Conservation (phyloP, 148 eudicot species). For the Cornus kousa region DNA sequence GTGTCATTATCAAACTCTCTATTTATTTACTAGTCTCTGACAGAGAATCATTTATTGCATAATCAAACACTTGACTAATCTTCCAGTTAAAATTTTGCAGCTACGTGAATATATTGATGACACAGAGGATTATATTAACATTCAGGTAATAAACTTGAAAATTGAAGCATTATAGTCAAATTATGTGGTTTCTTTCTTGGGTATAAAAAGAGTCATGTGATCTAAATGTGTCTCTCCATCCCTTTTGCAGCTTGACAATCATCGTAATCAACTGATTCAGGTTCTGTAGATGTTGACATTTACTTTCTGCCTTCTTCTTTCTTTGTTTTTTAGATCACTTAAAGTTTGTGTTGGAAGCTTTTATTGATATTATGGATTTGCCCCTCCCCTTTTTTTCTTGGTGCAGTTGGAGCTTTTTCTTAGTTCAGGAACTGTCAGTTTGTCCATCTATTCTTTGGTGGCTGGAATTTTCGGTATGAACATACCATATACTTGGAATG, state of each 20-base stretch:
- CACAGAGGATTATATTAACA: slow-evolving; percentile 79
- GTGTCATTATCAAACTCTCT: background rate
- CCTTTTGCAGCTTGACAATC: slow-evolving; percentile 72
- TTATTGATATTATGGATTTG: background rate
- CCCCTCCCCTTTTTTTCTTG: background rate
- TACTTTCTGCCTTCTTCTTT: background rate
- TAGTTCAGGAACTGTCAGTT: slow-evolving; percentile 61
- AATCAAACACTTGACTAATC: background rate
- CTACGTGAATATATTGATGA: slow-evolving; percentile 76
- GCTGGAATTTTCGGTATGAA: slow-evolving; percentile 77
- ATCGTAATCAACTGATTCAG: slow-evolving; percentile 79
- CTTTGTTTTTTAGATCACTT: background rate
- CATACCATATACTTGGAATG: slow-evolving; percentile 62
- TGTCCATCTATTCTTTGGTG: slow-evolving; percentile 56
- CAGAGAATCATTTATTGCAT: background rate
- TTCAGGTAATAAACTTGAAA: slow-evolving; percentile 43
- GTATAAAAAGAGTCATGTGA: background rate
- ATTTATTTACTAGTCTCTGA: background rate
- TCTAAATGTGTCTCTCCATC: slow-evolving; percentile 9
- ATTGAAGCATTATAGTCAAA: background rate
- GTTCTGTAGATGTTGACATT: slow-evolving; percentile 16
- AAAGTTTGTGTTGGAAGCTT: background rate
- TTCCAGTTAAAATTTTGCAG: slow-evolving; percentile 34
- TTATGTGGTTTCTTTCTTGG: background rate
- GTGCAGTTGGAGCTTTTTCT: slow-evolving; percentile 71